These are phyloP conservation scores for barley (Hordeum vulgare) DNA, from an alignment of 176 grass and related monocot species.

Conservation along the genomic window DNA sequence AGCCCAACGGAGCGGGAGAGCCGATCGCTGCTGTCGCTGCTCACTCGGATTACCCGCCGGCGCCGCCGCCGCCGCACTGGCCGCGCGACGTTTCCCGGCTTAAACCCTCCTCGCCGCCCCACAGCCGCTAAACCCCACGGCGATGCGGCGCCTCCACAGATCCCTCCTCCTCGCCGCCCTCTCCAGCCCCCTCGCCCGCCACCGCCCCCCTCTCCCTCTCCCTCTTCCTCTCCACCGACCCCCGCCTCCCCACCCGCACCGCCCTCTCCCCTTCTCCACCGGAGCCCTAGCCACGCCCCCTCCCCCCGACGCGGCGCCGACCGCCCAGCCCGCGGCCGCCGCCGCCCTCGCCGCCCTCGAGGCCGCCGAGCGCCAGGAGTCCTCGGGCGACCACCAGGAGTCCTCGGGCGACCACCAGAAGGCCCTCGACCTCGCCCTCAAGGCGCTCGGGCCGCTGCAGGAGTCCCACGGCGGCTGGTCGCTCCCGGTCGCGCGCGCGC, in stretches of 20 bases:
- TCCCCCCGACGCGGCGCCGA: slow-evolving; percentile 7
- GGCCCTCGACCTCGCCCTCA: slow-evolving; percentile 47
- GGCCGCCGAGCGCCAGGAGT: slow-evolving; percentile 35
- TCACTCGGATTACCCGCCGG: background rate
- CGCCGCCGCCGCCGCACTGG: background rate
- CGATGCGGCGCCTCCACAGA: slow-evolving; percentile 41
- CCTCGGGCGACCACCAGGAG: slow-evolving; percentile 28
- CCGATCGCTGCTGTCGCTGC: too few relatives aligned
- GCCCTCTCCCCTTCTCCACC: slow-evolving; percentile 29
- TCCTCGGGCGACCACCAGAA: slow-evolving; percentile 29
- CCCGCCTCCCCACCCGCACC: background rate
- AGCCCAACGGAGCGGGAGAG: too few relatives aligned
- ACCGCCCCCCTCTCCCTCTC: background rate
- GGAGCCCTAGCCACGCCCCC: slow-evolving; percentile 13
- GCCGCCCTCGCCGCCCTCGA: slow-evolving; percentile 28
- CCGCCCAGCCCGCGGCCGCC: slow-evolving; percentile 15
- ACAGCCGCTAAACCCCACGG: slow-evolving; percentile 2
- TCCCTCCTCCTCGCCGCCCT: slow-evolving; percentile 28
- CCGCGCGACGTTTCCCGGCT: background rate
- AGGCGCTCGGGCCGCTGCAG: slow-evolving; percentile 46
- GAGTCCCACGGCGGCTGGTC: slow-evolving; percentile 67
- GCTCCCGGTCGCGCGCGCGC: slow-evolving; percentile 48
- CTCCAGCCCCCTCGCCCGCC: slow-evolving; percentile 20
- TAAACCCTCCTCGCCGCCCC: background rate
- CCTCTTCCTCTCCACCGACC: background rate